A percentile compares a stretch with the other conserved stretches of the same genome.
Conservation (phyloP, 2,329 filamentous ascomycete species). For the Alternaria sp. region DNA sequence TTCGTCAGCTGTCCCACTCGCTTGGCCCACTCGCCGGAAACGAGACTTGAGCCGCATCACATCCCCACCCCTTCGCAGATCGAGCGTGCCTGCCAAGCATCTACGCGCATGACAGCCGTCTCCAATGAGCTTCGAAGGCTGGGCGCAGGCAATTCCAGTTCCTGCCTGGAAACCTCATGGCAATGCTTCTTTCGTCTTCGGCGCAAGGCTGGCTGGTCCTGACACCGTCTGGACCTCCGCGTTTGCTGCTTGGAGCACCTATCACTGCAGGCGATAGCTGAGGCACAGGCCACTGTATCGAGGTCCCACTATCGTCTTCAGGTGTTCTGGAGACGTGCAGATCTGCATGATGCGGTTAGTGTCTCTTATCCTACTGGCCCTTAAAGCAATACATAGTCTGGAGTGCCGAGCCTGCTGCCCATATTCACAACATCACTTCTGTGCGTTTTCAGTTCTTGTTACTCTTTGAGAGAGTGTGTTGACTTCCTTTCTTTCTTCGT, state of each 20-base stretch:
- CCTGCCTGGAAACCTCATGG: constrained; percentile 35
- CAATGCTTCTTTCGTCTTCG: constrained; percentile 29
- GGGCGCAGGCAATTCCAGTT: constrained; percentile 17
- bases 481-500: constrained; percentile 25
- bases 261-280: constrained; percentile 30
- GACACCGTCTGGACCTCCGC: constrained; percentile 44
- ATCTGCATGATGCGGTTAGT: constrained; percentile 40
- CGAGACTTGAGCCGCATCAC: constrained; percentile 43
- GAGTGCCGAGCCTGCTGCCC: constrained; percentile 35
- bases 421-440: constrained; percentile 23
- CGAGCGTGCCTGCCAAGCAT: constrained; percentile 20
- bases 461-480: constrained; percentile 45
- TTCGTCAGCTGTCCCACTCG: constrained; percentile 21
- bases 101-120: constrained; percentile 26
- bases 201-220: constrained; percentile 26
- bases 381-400: constrained; percentile 40
- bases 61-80: constrained; percentile 13
- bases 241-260: constrained; percentile 34
- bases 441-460: constrained; percentile 27
- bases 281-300: constrained; percentile 38
- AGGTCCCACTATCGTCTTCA: constrained; percentile 32
- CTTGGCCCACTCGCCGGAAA: constrained; percentile 28
- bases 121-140: constrained; percentile 28
- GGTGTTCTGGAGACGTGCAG: constrained; percentile 33
- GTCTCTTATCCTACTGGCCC: constrained; percentile 22